Conservation (phyloP, 441 rosid genomes). For the Populus hybrid region DNA sequence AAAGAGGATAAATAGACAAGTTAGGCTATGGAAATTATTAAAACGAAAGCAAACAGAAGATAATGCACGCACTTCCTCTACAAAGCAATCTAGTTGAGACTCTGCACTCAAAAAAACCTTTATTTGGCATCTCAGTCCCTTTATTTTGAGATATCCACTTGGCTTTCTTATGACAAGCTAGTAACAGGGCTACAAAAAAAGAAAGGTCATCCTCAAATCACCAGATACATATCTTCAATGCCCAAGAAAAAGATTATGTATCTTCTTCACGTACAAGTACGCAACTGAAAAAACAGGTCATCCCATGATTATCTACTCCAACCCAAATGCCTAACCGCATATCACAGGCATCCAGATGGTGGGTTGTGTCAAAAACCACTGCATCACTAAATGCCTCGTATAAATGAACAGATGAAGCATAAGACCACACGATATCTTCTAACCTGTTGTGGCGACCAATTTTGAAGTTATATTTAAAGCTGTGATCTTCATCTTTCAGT, state of each 20-base stretch:
- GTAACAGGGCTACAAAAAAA: background rate
- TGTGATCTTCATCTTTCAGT: conserved; percentile 47
- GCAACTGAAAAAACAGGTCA: conserved; percentile 48
- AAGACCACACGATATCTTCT: conserved; percentile 59
- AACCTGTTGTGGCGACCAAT: conserved; percentile 48
- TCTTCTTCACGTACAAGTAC: conserved; percentile 56
- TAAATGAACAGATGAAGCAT: conserved; percentile 42
- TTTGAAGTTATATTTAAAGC: conserved; percentile 54
- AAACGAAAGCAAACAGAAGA: conserved; percentile 10
- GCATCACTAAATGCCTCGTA: conserved; percentile 62
- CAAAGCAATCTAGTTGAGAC: conserved; percentile 40
- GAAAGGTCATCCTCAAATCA: background rate
- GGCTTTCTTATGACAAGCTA: background rate
- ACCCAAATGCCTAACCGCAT: conserved; percentile 60
- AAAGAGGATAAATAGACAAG: conserved; percentile 3
- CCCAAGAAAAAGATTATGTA: conserved; percentile 60
- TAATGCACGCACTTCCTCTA: conserved; percentile 34
- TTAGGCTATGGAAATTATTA: background rate
- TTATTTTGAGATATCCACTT: background rate
- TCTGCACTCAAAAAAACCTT: conserved; percentile 37
- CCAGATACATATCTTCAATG: conserved; percentile 42
- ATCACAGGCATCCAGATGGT: conserved; percentile 52
- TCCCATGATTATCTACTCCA: conserved; percentile 64
- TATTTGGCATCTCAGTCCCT: background rate
- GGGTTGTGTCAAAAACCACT: conserved; percentile 53